Percentiles rank a stretch among this genome's conserved stretches.
Evolutionary conservation across 805 yeast genomes (phyloP).

Genomic region (Pichia phayaonensis): DNA sequence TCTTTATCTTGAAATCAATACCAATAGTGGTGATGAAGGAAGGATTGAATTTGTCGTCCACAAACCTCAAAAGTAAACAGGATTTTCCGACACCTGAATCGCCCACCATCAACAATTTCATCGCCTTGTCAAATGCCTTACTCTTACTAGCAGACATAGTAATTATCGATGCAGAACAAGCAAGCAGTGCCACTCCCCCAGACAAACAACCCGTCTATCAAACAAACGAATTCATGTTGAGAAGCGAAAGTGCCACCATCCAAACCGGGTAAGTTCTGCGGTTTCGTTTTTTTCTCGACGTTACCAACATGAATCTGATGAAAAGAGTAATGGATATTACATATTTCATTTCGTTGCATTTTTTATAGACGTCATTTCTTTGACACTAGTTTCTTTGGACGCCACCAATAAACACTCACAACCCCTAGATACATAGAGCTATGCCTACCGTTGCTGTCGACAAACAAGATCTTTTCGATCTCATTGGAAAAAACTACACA

Average conservation of each 20-base stretch:
- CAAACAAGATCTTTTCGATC: conserved; percentile 81
- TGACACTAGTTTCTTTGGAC: background rate
- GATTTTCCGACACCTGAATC: conserved; percentile 88
- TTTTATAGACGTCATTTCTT: background rate
- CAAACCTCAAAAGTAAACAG: conserved; percentile 84
- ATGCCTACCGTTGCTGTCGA: conserved; percentile 99
- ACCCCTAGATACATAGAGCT: background rate
- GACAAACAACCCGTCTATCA: background rate
- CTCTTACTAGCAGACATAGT: conserved; percentile 49
- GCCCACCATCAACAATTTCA: conserved; percentile 89
- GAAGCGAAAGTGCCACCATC: background rate
- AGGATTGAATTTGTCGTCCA: conserved; percentile 94
- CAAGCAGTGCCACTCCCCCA: background rate
- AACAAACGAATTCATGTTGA: background rate
- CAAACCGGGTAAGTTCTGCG: background rate
- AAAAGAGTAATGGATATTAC: no score
- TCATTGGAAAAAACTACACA: conserved; percentile 62
- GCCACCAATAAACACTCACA: background rate
- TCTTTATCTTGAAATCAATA: conserved; percentile 94
- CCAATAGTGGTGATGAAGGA: conserved; percentile 97
- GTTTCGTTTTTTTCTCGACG: background rate
- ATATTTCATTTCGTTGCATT: background rate
- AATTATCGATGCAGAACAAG: background rate
- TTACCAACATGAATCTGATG: background rate
- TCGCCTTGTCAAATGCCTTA: conserved; percentile 78